Conservation (phyloP, 2,329 filamentous ascomycete species). For the Sarocladiaceae sp. region DNA sequence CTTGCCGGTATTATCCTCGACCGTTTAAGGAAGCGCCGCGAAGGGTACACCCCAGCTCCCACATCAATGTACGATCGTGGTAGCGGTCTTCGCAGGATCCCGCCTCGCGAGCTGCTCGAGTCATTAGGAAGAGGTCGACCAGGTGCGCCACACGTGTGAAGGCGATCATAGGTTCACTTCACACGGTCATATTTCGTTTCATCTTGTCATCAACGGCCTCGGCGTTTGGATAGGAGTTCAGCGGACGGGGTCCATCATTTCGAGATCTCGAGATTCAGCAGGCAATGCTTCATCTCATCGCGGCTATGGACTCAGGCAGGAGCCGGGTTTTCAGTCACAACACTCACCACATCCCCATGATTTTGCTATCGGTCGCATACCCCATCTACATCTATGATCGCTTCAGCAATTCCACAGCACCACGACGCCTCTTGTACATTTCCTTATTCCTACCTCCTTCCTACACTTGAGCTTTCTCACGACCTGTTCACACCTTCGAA, state of each 20-base stretch:
- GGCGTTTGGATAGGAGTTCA: conserved; percentile 5
- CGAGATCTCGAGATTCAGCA: too few species aligned
- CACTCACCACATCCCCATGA: not conserved
- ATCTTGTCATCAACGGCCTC: conserved; percentile 3
- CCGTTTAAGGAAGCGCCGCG: conserved; percentile 66
- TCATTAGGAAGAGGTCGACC: conserved; percentile 42
- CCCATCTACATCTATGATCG: conserved; percentile 7
- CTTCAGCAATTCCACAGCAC: not conserved
- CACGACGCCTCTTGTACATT: conserved; percentile 1
- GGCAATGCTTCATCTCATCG: too few species aligned
- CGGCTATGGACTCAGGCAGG: too few species aligned
- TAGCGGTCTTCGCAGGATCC: conserved; percentile 52
- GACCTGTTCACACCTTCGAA: not conserved
- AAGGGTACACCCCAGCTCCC: conserved; percentile 75
- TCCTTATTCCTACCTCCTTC: too few species aligned
- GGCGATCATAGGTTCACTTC: not conserved
- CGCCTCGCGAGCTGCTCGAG: conserved; percentile 54
- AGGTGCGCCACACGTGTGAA: conserved; percentile 46
- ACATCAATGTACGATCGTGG: conserved; percentile 57
- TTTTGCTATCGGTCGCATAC: conserved; percentile 2
- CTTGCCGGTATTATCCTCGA: conserved; percentile 69
- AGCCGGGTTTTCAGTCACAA: too few species aligned
- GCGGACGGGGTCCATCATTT: not conserved
- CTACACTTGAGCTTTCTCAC: too few species aligned
- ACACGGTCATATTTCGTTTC: not conserved